phyloP scores from a whole-genome alignment of 2,329 filamentous ascomycete genomes.

The Chrysosporium keratinophilum region DNA sequence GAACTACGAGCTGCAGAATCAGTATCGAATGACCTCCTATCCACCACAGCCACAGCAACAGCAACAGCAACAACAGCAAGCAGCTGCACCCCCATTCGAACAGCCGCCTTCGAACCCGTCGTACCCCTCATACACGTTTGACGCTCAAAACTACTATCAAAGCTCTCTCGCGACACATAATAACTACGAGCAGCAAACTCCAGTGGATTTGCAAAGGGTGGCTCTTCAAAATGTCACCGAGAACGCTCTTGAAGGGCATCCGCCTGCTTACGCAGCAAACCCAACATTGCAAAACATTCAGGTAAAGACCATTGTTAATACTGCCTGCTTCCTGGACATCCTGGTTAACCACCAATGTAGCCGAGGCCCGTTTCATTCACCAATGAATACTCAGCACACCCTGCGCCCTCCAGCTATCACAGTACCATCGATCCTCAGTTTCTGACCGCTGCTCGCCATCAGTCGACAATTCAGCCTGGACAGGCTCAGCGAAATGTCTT shows the following conservation, averaged over 20 bases:
- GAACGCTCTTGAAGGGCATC: neutral
- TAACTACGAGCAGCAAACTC: constrained; percentile 2
- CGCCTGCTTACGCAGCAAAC: constrained; percentile 7
- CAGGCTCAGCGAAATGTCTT: constrained; percentile 12
- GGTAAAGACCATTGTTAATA: neutral
- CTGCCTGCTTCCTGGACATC: neutral
- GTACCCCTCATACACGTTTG: constrained; percentile 27
- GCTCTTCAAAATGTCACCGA: constrained; percentile 7
- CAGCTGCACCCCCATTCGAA: constrained; percentile 9
- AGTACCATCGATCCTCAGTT: constrained; percentile 35
- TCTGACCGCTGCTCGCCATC: constrained; percentile 23
- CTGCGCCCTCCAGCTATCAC: constrained; percentile 21
- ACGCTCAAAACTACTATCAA: constrained; percentile 25
- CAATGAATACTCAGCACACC: constrained; percentile 23
- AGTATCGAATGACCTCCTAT: constrained; percentile 9
- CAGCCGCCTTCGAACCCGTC: constrained; percentile 12
- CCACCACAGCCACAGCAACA: no score
- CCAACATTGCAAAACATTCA: constrained; percentile 9
- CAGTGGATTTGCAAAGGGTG: constrained; percentile 12
- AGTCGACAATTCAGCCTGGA: constrained; percentile 10
- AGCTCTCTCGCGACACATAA: constrained; percentile 6
- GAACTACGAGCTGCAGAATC: constrained; percentile 9
- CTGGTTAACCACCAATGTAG: neutral
- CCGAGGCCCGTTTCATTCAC: constrained; percentile 19
- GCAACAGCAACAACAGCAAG: constrained; percentile 11